A percentile compares a stretch with the other conserved stretches of the same genome.
Evolutionary conservation across 2,329 filamentous ascomycete species (phyloP).

Genomic region (Trichophyton benhamiae): DNA sequence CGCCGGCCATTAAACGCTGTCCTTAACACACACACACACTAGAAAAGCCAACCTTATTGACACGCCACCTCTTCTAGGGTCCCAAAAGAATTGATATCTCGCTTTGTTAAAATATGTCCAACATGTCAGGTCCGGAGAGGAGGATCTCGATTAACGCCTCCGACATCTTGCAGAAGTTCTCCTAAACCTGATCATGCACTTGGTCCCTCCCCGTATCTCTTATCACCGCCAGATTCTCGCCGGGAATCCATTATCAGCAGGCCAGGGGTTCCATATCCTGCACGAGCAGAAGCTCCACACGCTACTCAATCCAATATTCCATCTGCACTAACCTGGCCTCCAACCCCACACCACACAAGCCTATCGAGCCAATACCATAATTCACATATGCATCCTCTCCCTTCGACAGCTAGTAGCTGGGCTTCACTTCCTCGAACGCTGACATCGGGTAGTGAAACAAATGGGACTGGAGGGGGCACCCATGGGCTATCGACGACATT

Average conservation of each 20-base stretch:
- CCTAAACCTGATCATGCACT: constrained; percentile 23
- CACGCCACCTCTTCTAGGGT: constrained; percentile 28
- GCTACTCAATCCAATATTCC: neutral
- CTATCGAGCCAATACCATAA: constrained; percentile 15
- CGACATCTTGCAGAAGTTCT: constrained; percentile 30
- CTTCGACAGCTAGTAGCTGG: constrained; percentile 10
- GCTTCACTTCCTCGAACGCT: constrained; percentile 10
- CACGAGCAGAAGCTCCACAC: constrained; percentile 10
- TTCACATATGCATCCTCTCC: constrained; percentile 21
- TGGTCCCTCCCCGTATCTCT: constrained; percentile 25
- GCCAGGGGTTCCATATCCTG: constrained; percentile 12
- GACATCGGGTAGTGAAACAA: neutral
- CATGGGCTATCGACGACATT: constrained; percentile 3
- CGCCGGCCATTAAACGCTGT: neutral
- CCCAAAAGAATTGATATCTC: constrained; percentile 40
- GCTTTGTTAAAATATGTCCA: constrained; percentile 40
- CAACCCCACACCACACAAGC: constrained; percentile 13
- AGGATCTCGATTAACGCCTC: constrained; percentile 30
- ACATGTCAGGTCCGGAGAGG: constrained; percentile 38
- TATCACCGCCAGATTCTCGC: constrained; percentile 26
- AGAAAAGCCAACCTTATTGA: neutral
- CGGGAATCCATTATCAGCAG: constrained; percentile 26
- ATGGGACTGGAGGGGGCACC: neutral
- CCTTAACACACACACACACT: neutral
- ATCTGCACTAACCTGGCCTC: constrained; percentile 8